phyloP scores from a whole-genome alignment of 1,284 basidiomycete genomes.

The Tylopilus sp. region DNA sequence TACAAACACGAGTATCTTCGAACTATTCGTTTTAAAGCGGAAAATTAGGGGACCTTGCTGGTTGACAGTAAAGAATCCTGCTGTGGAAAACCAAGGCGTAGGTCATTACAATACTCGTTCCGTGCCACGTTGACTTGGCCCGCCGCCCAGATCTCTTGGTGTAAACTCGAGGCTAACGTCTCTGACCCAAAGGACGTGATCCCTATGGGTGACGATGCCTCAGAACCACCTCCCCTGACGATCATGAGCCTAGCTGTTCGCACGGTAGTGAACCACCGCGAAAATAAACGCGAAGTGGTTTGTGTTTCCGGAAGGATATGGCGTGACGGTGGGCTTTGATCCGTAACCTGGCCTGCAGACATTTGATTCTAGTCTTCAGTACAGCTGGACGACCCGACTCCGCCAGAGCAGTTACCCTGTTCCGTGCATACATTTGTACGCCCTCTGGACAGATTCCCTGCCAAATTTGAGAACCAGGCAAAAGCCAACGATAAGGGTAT shows the following conservation, averaged over 20 bases:
- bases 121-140: slow-evolving; percentile 1
- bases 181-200: slow-evolving; percentile 86
- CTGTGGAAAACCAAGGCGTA: slow-evolving; percentile 74
- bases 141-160: slow-evolving; percentile 78
- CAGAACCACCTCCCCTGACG: slow-evolving; percentile 86
- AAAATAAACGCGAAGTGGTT: slow-evolving; percentile 92
- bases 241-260: slow-evolving; percentile 87
- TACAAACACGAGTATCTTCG: slow-evolving; percentile 91
- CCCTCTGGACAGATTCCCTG: slow-evolving; percentile 87
- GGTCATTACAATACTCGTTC: slow-evolving; percentile 27
- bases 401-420: slow-evolving; percentile 82
- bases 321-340: slow-evolving; percentile 68
- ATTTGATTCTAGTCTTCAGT: slow-evolving; percentile 42
- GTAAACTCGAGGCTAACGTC: slow-evolving; percentile 89
- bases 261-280: slow-evolving; percentile 92
- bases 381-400: slow-evolving; percentile 84
- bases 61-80: slow-evolving; percentile 79
- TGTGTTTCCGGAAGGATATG: slow-evolving; percentile 84
- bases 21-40: slow-evolving; percentile 91
- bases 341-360: background rate
- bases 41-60: slow-evolving; percentile 99
- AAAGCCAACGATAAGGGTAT: slow-evolving; percentile 62
- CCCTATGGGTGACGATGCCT: slow-evolving; percentile 75
- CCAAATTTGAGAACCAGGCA: slow-evolving; percentile 74
- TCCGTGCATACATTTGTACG: slow-evolving; percentile 88